Base-by-base conservation (phyloP, 2,329 filamentous ascomycete species). In the Elsinoe arachidis region DNA sequence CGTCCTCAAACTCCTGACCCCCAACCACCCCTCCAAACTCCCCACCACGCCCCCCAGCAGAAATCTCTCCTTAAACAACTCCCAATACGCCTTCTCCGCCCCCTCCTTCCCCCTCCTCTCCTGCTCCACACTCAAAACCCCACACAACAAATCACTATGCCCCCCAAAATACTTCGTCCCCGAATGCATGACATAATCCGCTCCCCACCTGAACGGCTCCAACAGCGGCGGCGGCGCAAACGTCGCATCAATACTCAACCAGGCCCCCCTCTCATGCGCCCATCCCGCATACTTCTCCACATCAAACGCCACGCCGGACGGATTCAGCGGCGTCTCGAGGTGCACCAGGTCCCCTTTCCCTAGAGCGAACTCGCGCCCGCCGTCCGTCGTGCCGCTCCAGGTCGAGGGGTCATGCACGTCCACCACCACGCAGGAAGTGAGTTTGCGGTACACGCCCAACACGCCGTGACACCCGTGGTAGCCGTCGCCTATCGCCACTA, bases 161-260 rank as follows among this genome's bases (percentile, higher is more conserved):
- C 93, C 93, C 17, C 93, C 93, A 63, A 99, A 83, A 73, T 97
- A 99, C 78, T 97, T 99, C 15, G 91, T 96, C 2, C 90, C 93
- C 54, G 82, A 87, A 73, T 99, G 93, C 88, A 97, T 87, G 34
- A 96, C 82, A 1, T 91, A 73, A 72, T 97, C 92, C 26, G 87
- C 90, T 47, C 90, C 92, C 69, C 81, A 86, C 26, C 71, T 68
- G 66, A 97, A 93, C 0, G 93, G 91, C 66, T 96, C 88, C 69
- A 90, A 86, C 59, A 99, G 76, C 26, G 89, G 88, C 33, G 93
- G 93, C 39, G 93, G 93, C 2, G 84, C 93, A 72, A 99, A 96
- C 0, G 93, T 99, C 2, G 88, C 84, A 72, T 99, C 93, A 1
- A 97, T 87, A 11, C 86, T 86, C 49, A 97, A 76, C 58, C 82